Percentiles rank a stretch among this genome's conserved stretches.
phyloP scores from a whole-genome alignment of 352 stramenopile species.

The Pythium myriotylum region DNA sequence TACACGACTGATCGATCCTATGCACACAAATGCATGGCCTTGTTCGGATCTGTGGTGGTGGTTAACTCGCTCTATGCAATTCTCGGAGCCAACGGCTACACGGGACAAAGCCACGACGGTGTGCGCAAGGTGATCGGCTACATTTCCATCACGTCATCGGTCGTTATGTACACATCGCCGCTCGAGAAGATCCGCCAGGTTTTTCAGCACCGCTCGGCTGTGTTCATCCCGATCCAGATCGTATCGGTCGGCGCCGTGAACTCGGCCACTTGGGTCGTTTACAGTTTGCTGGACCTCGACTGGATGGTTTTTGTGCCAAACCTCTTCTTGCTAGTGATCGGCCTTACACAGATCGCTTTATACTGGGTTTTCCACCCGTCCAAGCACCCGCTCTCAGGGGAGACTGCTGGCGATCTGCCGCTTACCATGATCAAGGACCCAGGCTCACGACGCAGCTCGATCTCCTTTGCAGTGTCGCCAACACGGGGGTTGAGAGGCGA shows the following conservation, averaged over 20 bases:
- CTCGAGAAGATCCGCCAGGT: conserved; percentile 59
- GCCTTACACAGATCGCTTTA: conserved; percentile 38
- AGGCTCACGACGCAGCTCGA: too few species aligned
- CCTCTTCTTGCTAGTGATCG: conserved; percentile 33
- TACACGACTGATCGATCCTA: conserved; percentile 3
- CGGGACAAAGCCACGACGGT: conserved; percentile 16
- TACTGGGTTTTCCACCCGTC: conserved; percentile 53
- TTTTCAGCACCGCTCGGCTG: conserved; percentile 42
- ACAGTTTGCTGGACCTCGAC: conserved; percentile 8
- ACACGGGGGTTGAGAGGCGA: too few species aligned
- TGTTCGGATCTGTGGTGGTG: neutral
- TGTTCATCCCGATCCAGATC: conserved; percentile 59
- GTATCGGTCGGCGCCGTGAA: conserved; percentile 46
- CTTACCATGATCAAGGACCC: too few species aligned
- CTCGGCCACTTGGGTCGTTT: conserved; percentile 51
- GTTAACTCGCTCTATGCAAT: neutral
- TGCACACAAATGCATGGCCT: conserved; percentile 1
- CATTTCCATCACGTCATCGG: conserved; percentile 37
- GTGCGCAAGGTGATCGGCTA: conserved; percentile 37
- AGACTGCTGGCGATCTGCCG: too few species aligned
- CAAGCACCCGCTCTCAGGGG: conserved; percentile 35
- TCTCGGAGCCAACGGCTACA: conserved; percentile 4
- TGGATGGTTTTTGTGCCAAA: conserved; percentile 62
- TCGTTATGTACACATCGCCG: conserved; percentile 59
- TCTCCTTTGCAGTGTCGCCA: too few species aligned